phyloP scores from a whole-genome alignment of 345 rosid genomes.

The Rhizophora apiculata region DNA sequence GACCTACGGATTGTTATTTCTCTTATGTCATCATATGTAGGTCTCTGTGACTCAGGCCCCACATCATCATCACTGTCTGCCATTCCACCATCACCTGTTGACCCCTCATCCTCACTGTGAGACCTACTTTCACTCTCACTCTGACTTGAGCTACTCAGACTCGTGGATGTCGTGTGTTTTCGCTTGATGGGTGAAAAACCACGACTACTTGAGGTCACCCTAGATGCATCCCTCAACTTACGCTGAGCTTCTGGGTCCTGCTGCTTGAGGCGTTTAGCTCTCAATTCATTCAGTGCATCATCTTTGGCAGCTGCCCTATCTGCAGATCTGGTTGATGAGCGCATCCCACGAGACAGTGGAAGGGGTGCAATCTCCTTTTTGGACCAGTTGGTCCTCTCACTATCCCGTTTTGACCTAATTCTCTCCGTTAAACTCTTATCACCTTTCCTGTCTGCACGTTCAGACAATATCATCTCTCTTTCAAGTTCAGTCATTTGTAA shows the following conservation, averaged over 20 bases:
- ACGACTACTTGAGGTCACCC: slow-evolving; percentile 56
- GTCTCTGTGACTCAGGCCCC: slow-evolving; percentile 53
- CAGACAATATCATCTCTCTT: slow-evolving; percentile 86
- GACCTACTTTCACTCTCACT: slow-evolving; percentile 84
- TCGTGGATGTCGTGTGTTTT: slow-evolving; percentile 53
- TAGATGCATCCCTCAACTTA: slow-evolving; percentile 70
- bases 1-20: slow-evolving; percentile 86
- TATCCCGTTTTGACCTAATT: slow-evolving; percentile 70
- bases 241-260: slow-evolving; percentile 86
- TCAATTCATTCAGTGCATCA: slow-evolving; percentile 80
- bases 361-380: slow-evolving; percentile 65
- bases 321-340: slow-evolving; percentile 86
- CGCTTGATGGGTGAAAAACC: slow-evolving; percentile 67
- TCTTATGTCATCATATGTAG: slow-evolving; percentile 70
- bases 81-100: slow-evolving; percentile 79
- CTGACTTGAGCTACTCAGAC: slow-evolving; percentile 81
- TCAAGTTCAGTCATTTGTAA: slow-evolving; percentile 80
- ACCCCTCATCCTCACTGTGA: slow-evolving; percentile 83
- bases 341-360: slow-evolving; percentile 61
- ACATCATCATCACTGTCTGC: slow-evolving; percentile 91
- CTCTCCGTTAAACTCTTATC: slow-evolving; percentile 85
- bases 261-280: slow-evolving; percentile 89
- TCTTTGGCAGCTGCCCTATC: slow-evolving; percentile 95
- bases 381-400: slow-evolving; percentile 53
- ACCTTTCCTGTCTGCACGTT: slow-evolving; percentile 87